Conservation (phyloP, 2,329 filamentous ascomycete genomes). For the Diaporthe vexans region DNA sequence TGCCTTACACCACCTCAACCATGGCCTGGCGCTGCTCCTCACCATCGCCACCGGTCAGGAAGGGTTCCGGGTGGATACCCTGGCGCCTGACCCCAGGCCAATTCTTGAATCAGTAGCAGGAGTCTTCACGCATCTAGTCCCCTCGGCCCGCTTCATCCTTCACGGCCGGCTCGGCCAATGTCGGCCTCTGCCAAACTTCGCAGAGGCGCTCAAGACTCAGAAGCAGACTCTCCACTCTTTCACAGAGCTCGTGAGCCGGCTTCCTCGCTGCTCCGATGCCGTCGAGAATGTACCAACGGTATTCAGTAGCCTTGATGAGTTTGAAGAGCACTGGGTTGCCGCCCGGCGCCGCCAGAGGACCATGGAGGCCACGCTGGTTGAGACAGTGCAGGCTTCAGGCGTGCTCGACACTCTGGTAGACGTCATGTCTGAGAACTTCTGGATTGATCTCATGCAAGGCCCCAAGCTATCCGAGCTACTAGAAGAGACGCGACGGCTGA, state of each 20-base stretch:
- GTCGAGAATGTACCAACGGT: slow-evolving; percentile 43
- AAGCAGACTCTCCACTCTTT: slow-evolving; percentile 49
- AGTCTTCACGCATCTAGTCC: slow-evolving; percentile 3
- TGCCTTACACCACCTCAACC: slow-evolving; percentile 9
- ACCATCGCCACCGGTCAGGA: slow-evolving; percentile 44
- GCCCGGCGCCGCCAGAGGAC: background rate
- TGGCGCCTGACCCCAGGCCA: slow-evolving; percentile 3
- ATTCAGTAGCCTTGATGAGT: slow-evolving; percentile 16
- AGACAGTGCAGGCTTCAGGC: slow-evolving; percentile 1
- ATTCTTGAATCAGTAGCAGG: slow-evolving; percentile 18
- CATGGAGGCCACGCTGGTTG: slow-evolving; percentile 5
- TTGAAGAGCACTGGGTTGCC: slow-evolving; percentile 6
- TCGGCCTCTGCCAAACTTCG: slow-evolving; percentile 46
- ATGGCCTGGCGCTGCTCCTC: slow-evolving; percentile 43
- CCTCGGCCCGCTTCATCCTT: slow-evolving; percentile 44
- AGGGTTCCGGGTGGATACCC: slow-evolving; percentile 35
- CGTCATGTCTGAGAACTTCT: background rate
- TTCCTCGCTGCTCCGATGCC: slow-evolving; percentile 36
- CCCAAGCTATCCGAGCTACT: background rate
- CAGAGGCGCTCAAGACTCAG: slow-evolving; percentile 42
- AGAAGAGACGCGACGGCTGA: background rate
- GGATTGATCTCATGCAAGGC: slow-evolving; percentile 2
- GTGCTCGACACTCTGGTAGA: background rate
- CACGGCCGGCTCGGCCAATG: slow-evolving; percentile 43
- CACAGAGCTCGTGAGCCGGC: slow-evolving; percentile 45